phyloP scores from a whole-genome alignment of 495 filamentous ascomycete species.

The Aspergillus steynii region DNA sequence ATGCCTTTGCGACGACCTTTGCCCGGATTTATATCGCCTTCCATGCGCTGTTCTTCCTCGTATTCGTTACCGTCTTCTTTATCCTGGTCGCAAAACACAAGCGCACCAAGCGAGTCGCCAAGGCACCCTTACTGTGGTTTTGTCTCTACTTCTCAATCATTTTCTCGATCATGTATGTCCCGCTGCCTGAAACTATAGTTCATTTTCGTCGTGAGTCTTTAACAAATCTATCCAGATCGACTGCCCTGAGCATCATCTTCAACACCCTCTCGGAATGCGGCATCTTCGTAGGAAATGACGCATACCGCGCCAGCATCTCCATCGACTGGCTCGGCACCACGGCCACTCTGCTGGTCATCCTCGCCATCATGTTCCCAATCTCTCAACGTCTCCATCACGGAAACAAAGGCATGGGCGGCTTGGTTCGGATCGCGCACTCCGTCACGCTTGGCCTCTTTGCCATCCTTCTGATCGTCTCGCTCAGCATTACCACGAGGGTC shows the following conservation, averaged over 20 bases:
- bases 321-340: slow-evolving; percentile 12
- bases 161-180: slow-evolving; percentile 15
- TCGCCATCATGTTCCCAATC: slow-evolving; percentile 18
- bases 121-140: slow-evolving; percentile 11
- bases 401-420: slow-evolving; percentile 1
- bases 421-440: slow-evolving; percentile 13
- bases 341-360: slow-evolving; percentile 7
- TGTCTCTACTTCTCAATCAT: slow-evolving; percentile 11
- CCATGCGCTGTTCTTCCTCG: slow-evolving; percentile 19
- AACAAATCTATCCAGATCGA: slow-evolving; percentile 5
- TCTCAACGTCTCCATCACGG: slow-evolving; percentile 17
- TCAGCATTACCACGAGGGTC: slow-evolving; percentile 10
- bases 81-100: background rate
- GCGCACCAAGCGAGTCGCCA: slow-evolving; percentile 11
- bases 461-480: slow-evolving; percentile 12
- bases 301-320: background rate
- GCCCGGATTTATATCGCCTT: slow-evolving; percentile 14
- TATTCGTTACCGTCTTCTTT: slow-evolving; percentile 11
- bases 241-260: slow-evolving; percentile 12
- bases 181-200: background rate
- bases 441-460: slow-evolving; percentile 9
- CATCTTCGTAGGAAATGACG: slow-evolving; percentile 5
- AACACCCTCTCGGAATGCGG: slow-evolving; percentile 15
- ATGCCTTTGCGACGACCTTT: background rate
- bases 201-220: background rate